Percentiles rank a stretch among this genome's conserved stretches.
Conservation (phyloP, 176 grass and related monocot genomes). For the Elaeis guineensis region DNA sequence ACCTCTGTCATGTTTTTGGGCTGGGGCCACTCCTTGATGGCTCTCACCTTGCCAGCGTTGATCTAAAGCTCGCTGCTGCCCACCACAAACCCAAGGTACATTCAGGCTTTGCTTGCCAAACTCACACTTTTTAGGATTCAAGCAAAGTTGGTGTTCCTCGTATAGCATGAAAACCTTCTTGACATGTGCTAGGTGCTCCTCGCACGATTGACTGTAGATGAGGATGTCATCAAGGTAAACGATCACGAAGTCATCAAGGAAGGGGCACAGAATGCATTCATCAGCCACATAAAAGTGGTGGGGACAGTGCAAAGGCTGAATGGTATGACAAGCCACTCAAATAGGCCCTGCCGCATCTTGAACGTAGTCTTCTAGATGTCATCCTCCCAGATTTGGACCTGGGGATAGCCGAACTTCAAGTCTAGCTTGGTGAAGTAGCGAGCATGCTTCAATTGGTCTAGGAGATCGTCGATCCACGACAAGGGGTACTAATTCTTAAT, state of each 20-base stretch:
- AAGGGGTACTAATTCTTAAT: no score
- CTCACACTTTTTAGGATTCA: not conserved
- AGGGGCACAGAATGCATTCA: no score
- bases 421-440: no score
- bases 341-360: not conserved
- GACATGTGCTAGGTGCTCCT: constrained; percentile 3
- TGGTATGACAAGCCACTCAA: no score
- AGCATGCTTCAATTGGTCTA: no score
- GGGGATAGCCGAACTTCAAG: no score
- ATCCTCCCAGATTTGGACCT: no score
- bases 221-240: not conserved
- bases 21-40: not conserved
- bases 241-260: no score
- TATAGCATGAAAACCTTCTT: not conserved
- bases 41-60: not conserved
- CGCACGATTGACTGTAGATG: not conserved
- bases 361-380: constrained; percentile 4
- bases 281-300: no score
- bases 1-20: no score
- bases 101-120: not conserved
- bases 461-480: no score
- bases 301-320: no score
- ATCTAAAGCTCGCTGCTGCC: not conserved
- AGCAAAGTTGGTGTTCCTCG: not conserved
- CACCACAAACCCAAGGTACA: constrained; percentile 1